phyloP scores from a whole-genome alignment of 768 basidiomycete species.

The Podaxis sp. region DNA sequence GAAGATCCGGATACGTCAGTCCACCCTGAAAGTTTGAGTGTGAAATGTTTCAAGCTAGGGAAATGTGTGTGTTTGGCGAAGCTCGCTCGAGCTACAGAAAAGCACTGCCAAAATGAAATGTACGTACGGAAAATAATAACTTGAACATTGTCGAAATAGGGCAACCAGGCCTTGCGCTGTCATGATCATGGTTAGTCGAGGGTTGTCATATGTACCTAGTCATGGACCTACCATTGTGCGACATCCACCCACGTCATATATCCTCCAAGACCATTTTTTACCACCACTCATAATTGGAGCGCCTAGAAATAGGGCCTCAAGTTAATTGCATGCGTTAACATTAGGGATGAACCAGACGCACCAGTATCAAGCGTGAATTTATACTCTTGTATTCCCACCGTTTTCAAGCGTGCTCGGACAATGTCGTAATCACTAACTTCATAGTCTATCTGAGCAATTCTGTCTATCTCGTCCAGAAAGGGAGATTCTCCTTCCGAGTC shows the following conservation, averaged over 20 bases:
- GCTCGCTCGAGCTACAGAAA: not conserved
- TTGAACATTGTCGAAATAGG: slow-evolving; percentile 75
- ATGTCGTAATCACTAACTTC: slow-evolving; percentile 70
- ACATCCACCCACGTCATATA: slow-evolving; percentile 77
- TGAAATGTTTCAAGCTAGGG: not conserved
- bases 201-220: not conserved
- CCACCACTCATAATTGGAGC: slow-evolving; percentile 15
- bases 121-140: slow-evolving; percentile 66
- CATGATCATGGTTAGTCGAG: slow-evolving; percentile 12
- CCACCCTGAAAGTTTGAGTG: not conserved
- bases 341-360: slow-evolving; percentile 16
- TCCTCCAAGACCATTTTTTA: slow-evolving; percentile 54
- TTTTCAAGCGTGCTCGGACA: slow-evolving; percentile 64
- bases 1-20: not conserved
- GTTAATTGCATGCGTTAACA: not conserved
- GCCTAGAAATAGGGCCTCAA: not conserved
- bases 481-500: slow-evolving; percentile 26
- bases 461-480: slow-evolving; percentile 65
- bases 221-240: slow-evolving; percentile 50
- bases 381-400: slow-evolving; percentile 69
- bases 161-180: slow-evolving; percentile 74
- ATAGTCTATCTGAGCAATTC: slow-evolving; percentile 59
- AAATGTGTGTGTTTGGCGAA: not conserved
- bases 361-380: slow-evolving; percentile 42
- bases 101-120: not conserved